Base-by-base conservation (phyloP, 2,329 filamentous ascomycete species). In the Neurospora sp. region DNA sequence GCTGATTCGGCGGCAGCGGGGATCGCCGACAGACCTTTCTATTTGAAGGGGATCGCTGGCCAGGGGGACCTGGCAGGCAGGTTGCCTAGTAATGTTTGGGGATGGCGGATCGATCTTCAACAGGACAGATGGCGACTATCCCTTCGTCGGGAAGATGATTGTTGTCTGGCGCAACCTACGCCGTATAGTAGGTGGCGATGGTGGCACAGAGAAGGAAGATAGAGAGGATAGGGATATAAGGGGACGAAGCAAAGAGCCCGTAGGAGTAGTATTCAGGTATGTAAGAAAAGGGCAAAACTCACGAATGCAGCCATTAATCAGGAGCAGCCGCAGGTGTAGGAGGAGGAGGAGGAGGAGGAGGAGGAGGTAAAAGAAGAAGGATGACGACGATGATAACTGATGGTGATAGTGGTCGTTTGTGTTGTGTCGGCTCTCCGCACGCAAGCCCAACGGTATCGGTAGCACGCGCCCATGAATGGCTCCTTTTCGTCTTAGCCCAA, bases 241-340 rank as follows among this genome's bases (percentile, higher is more conserved):
- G 38, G 39, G 13, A 36, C 15, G 38, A 62, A 17, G 52, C 52
- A 62, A 33, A 42, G 39, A n/a, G 46, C 46, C 39, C 68, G 42
- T 23, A 58, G 38, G 33, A 43, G 66, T 52, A 62, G 15, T 62
- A 15, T 62, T 62, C 28, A 66, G 40, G 36, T 36, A 69, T 67
- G 71, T 33, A 70, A 71, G 67, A 52, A 69, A 69, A 43, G 58
- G 68, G 52, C 36, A 38, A 38, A 68, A 79, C 80, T 79, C 76
- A 81, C 80, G 71, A 81, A 76, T 74, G 76, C 76, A 76, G 76
- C 76, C 76, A 78, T 73, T 33, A 70, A 73, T 74, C 42, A 72
- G 70, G 52, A 71, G 69, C 69, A 70, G 62, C 38, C 33, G 66
- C 67, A 28, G 46, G 40, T 67, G 40, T 33, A 67, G 62, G 67